These are phyloP conservation scores for Geosmithia putterillii DNA, from an alignment of 2,329 filamentous ascomycete species.

Conservation along the genomic window DNA sequence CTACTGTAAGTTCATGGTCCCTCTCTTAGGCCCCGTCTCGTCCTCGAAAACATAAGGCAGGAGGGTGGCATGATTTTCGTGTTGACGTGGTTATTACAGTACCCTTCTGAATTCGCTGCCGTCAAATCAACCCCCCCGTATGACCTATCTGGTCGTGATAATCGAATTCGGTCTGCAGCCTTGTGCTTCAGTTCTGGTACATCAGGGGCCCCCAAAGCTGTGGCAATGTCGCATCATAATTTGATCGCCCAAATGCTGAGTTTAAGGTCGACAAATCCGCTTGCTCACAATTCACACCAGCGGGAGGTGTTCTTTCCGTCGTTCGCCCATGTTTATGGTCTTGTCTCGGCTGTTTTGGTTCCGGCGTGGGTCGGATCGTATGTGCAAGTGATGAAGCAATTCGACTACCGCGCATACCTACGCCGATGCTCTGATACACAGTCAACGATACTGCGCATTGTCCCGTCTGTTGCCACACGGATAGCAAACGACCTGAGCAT, in stretches of 20 bases:
- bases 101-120: not conserved
- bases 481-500: not conserved
- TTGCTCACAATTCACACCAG: constrained; percentile 9
- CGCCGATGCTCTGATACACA: constrained; percentile 7
- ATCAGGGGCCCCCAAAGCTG: constrained; percentile 10
- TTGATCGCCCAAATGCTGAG: constrained; percentile 9
- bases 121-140: constrained; percentile 2
- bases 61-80: too few species aligned
- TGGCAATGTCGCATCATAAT: constrained; percentile 11
- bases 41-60: too few species aligned
- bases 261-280: constrained; percentile 10
- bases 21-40: not conserved
- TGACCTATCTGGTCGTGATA: constrained; percentile 6
- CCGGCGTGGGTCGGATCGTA: constrained; percentile 10
- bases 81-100: too few species aligned
- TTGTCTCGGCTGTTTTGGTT: constrained; percentile 9
- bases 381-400: constrained; percentile 9
- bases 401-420: constrained; percentile 9
- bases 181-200: constrained; percentile 13
- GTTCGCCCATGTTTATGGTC: constrained; percentile 13
- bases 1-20: not conserved
- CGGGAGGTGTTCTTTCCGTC: constrained; percentile 14
- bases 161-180: constrained; percentile 6
- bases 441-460: not conserved
- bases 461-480: not conserved